A percentile compares a stretch with the other conserved stretches of the same genome.
Evolutionary conservation across 805 yeast species (phyloP).

Genomic region (Suhomyces emberorum): DNA sequence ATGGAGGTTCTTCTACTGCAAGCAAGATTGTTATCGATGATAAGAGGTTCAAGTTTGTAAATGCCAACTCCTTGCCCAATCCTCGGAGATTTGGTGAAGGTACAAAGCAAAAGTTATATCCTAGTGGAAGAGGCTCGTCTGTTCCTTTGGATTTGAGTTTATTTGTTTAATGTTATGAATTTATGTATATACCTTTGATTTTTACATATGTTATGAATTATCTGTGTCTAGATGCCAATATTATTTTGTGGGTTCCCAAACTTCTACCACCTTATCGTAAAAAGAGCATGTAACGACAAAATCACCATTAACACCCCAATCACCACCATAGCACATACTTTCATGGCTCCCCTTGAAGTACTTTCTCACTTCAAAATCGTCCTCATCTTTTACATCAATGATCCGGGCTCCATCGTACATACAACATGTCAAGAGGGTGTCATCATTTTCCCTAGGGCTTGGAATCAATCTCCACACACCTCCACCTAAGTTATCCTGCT

Average conservation of each 20-base stretch:
- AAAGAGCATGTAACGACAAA: constrained; percentile 81
- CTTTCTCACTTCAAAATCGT: constrained; percentile 28
- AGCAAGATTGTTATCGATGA: constrained; percentile 58
- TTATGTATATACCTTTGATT: too few species aligned
- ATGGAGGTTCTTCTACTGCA: constrained; percentile 15
- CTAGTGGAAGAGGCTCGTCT: constrained; percentile 92
- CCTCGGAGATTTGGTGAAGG: constrained; percentile 76
- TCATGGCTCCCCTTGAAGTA: constrained; percentile 69
- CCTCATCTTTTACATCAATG: constrained; percentile 27
- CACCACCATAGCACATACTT: constrained; percentile 96
- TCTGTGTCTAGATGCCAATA: neutral
- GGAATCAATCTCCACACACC: constrained; percentile 95
- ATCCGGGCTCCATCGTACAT: constrained; percentile 95
- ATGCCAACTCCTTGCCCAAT: constrained; percentile 69
- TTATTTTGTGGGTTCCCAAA: constrained; percentile 49
- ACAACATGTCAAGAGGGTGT: constrained; percentile 70
- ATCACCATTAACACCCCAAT: constrained; percentile 58
- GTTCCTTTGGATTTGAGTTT: constrained; percentile 68
- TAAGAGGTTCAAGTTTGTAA: constrained; percentile 62
- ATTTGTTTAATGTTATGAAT: too few species aligned
- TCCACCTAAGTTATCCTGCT: constrained; percentile 65
- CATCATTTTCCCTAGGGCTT: constrained; percentile 29
- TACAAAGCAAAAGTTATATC: constrained; percentile 64
- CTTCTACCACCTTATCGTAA: constrained; percentile 79
- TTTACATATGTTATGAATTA: too few species aligned